Evolutionary conservation across 1,139 yeast genomes (phyloP).

Genomic region (Blastobotrys proliferans): DNA sequence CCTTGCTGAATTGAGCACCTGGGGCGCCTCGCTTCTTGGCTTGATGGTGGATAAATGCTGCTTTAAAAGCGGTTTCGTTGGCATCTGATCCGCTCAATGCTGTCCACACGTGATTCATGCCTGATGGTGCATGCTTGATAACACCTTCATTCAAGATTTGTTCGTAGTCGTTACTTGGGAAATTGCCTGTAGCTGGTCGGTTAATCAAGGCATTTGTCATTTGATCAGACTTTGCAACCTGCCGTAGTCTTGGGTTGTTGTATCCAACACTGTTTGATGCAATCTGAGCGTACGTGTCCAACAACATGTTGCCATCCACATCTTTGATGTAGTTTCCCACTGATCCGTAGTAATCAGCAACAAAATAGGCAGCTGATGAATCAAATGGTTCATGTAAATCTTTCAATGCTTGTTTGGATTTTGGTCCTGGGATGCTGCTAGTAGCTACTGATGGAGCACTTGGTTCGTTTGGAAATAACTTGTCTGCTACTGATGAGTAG

Average conservation of each 20-base stretch:
- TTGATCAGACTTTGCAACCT: slow-evolving; percentile 58
- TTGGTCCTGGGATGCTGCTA: slow-evolving; percentile 59
- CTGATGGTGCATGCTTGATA: slow-evolving; percentile 28
- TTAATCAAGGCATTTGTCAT: slow-evolving; percentile 66
- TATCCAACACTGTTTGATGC: slow-evolving; percentile 77
- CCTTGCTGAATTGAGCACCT: slow-evolving; percentile 50
- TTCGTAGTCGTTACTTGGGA: slow-evolving; percentile 61
- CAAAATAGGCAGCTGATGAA: slow-evolving; percentile 60
- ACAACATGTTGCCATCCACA: slow-evolving; percentile 61
- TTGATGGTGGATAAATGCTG: slow-evolving; percentile 75
- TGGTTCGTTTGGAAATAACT: slow-evolving; percentile 59
- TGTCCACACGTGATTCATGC: slow-evolving; percentile 48
- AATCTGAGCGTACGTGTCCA: slow-evolving; percentile 74
- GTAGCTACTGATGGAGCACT: slow-evolving; percentile 51
- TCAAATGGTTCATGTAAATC: slow-evolving; percentile 56
- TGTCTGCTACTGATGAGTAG: not conserved
- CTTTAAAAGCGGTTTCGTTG: slow-evolving; percentile 79
- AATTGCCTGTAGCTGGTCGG: slow-evolving; percentile 76
- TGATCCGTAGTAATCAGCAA: slow-evolving; percentile 66
- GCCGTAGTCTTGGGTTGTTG: slow-evolving; percentile 66
- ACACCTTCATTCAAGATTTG: slow-evolving; percentile 49
- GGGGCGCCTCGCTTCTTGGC: slow-evolving; percentile 48
- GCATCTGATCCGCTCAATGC: slow-evolving; percentile 83
- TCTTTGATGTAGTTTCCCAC: slow-evolving; percentile 68
- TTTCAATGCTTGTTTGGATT: slow-evolving; percentile 44